Evolutionary conservation across 305 asterid species (phyloP), one percentile per base, ranked within the genome.

Genomic region (Salvia sclarea): DNA sequence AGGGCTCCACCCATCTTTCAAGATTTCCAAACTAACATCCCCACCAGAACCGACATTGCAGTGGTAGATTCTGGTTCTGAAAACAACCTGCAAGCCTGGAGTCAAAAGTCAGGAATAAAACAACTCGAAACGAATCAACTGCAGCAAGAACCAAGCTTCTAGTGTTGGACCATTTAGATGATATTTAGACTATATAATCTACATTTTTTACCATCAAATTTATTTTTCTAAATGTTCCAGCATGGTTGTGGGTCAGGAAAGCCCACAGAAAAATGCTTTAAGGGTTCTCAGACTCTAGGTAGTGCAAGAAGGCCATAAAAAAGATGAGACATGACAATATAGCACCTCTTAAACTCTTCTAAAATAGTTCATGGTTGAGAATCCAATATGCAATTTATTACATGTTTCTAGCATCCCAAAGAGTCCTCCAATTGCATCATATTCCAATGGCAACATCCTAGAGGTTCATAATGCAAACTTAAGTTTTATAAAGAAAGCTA

Each of bases 1-100:
- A 0, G 99, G 99, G 69, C 98, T 94, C 99, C 99, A 94, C 24
- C 87, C 87, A 59, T 94, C 97, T 79, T 88, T 86, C 89, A 94
- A 78, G 69, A 91, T 91, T 75, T 86, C 93, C 85, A 94, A 76
- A 76, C 90, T 85, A 40, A 94, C 96, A 66, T 82, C 80, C 44
- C 97, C 99, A 8, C 72, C 37, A 40, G 88, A 82, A 79, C 87
- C 99, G 52, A 91, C 96, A 55, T 91, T 94, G 79, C 97, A 87
- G 68, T 91, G 95, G 79, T 89, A 91, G 66, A 91, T 87, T 44
- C 96, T 92, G 62, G 97, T 94, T 79, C 82, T 89, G 78, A 89
- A 94, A 43, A 94, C 87, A 49, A 86, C 97, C 97, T 94, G 93
- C 84, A 89, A 73, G 55, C 79, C 88, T 78, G 77, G 80, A 61